A percentile compares a stretch with the other conserved stretches of the same genome.
Conservation (phyloP, 331 rosid genomes). For the Telfairia occidentalis region DNA sequence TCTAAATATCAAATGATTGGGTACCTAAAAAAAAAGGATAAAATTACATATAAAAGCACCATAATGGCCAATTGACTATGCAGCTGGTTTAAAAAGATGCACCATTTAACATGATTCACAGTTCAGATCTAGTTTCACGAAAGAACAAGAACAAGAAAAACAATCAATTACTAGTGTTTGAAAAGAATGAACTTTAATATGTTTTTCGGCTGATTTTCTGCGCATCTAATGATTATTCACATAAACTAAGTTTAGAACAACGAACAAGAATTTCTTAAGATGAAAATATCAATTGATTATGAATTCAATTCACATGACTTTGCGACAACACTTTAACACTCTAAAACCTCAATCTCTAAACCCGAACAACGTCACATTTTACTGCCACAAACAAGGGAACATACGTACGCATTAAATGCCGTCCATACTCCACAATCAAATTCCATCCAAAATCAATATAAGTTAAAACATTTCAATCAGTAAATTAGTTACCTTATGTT, state of each 20-base stretch:
- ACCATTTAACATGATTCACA: neutral
- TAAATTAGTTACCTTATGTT: no score
- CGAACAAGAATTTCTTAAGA: neutral
- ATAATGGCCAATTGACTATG: neutral
- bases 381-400: neutral
- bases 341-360: neutral
- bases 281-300: neutral
- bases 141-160: neutral
- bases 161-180: neutral
- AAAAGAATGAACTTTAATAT: neutral
- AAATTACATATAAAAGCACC: neutral
- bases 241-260: neutral
- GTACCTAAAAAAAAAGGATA: neutral
- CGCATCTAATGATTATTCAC: neutral
- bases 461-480: no score
- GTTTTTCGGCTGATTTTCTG: neutral
- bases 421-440: neutral
- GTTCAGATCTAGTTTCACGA: neutral
- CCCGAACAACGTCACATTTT: neutral
- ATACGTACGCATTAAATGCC: neutral
- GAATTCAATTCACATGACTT: neutral
- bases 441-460: neutral
- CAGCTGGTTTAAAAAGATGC: neutral
- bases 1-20: neutral
- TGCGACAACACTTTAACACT: neutral